These are phyloP conservation scores for Russula vinacea DNA, from an alignment of 768 basidiomycete genomes.

Conservation along the genomic window DNA sequence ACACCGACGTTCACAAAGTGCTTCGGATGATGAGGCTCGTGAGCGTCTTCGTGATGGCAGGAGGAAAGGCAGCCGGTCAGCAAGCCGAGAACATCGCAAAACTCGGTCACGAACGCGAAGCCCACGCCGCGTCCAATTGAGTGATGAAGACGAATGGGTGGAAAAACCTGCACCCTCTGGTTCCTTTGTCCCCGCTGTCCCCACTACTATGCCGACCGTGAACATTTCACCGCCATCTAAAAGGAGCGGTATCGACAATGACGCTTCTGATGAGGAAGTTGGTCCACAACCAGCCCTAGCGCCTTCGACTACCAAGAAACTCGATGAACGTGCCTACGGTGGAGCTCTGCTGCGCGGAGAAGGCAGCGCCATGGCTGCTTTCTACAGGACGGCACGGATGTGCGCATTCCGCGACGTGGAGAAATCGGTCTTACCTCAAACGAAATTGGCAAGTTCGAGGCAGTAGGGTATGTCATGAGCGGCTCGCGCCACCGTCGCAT, in stretches of 20 bases:
- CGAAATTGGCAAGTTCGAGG: conserved; percentile 84
- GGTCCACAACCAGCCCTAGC: conserved; percentile 71
- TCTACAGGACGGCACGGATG: conserved; percentile 75
- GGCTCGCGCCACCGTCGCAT: conserved; percentile 92
- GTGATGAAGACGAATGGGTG: conserved; percentile 63
- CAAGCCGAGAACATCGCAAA: conserved; percentile 33
- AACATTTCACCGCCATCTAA: conserved; percentile 10
- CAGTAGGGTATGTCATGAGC: conserved; percentile 96
- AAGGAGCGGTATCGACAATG: conserved; percentile 2
- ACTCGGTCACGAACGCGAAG: conserved; percentile 21
- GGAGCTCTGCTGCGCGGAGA: conserved; percentile 90
- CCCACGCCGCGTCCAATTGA: conserved; percentile 29
- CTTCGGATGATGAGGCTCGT: conserved; percentile 35
- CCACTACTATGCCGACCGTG: conserved; percentile 27
- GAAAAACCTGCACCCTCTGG: conserved; percentile 47
- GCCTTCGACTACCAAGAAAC: conserved; percentile 41
- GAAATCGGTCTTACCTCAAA: conserved; percentile 92
- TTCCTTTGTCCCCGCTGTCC: conserved; percentile 33
- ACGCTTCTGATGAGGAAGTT: conserved; percentile 51
- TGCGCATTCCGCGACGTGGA: conserved; percentile 96
- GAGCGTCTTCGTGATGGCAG: conserved; percentile 31
- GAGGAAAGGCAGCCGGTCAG: conserved; percentile 36
- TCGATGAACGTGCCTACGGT: conserved; percentile 85
- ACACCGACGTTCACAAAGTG: conserved; percentile 26
- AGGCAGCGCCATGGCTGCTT: conserved; percentile 97